Conservation (phyloP, 2,329 filamentous ascomycete species). For the Aspergillus sclerotialis region DNA sequence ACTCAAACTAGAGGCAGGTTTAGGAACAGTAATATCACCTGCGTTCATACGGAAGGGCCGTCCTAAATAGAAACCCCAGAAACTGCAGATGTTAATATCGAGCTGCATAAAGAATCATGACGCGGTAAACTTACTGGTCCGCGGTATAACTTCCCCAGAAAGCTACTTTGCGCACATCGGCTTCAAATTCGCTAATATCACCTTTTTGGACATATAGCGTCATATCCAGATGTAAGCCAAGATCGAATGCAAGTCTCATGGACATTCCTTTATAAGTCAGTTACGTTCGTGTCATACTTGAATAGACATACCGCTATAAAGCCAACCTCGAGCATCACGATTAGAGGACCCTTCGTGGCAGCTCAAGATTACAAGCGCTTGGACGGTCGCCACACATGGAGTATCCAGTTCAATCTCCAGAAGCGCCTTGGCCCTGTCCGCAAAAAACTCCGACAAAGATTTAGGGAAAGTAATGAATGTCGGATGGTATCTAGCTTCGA, state of each 20-base stretch:
- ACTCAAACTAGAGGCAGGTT: conserved; percentile 24
- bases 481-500: conserved; percentile 38
- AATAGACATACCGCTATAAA: conserved; percentile 35
- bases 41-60: conserved; percentile 36
- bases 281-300: background rate
- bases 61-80: conserved; percentile 39
- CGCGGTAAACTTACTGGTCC: conserved; percentile 25
- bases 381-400: conserved; percentile 43
- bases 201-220: conserved; percentile 33
- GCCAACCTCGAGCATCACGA: conserved; percentile 41
- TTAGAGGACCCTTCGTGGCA: conserved; percentile 38
- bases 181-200: conserved; percentile 32
- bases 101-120: no score
- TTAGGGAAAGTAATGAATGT: conserved; percentile 35
- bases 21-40: conserved; percentile 34
- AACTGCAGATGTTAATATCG: conserved; percentile 17
- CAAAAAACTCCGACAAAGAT: conserved; percentile 30
- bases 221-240: conserved; percentile 38
- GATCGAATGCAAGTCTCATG: conserved; percentile 39
- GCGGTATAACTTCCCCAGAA: conserved; percentile 41
- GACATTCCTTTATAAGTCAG: conserved; percentile 30
- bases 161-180: conserved; percentile 31
- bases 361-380: conserved; percentile 41
- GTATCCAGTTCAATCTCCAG: conserved; percentile 43
- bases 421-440: conserved; percentile 38